These are phyloP conservation scores for Fusarium incarnatum DNA, from an alignment of 2,329 filamentous ascomycete species.

Conservation along the genomic window DNA sequence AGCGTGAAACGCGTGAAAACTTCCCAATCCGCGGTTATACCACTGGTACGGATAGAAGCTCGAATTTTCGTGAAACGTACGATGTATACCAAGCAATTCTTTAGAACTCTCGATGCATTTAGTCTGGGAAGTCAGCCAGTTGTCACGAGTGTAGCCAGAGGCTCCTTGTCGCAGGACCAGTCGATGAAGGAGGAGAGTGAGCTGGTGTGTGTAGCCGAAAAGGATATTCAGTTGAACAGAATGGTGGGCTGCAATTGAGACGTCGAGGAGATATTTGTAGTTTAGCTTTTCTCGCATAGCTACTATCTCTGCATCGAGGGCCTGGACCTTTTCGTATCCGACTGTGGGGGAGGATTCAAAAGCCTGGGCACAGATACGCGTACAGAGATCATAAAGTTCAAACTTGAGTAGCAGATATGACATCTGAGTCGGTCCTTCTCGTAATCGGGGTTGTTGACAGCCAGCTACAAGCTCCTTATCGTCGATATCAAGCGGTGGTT, in stretches of 20 bases:
- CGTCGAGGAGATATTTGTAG: constrained; percentile 8
- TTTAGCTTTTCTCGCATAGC: background rate
- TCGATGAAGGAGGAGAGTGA: constrained; percentile 23
- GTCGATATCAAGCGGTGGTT: background rate
- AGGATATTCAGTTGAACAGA: constrained; percentile 28
- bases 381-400: background rate
- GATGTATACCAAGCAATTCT: background rate
- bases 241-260: constrained; percentile 1
- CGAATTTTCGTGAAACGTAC: background rate
- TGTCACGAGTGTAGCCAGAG: background rate
- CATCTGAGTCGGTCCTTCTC: constrained; percentile 1
- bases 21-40: constrained; percentile 27
- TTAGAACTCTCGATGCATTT: constrained; percentile 2
- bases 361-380: background rate
- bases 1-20: constrained; percentile 30
- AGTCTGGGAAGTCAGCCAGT: background rate
- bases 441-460: background rate
- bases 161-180: constrained; percentile 12
- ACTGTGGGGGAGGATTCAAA: background rate
- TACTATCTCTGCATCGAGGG: constrained; percentile 3
- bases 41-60: constrained; percentile 22
- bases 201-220: constrained; percentile 29
- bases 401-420: constrained; percentile 5
- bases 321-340: background rate
- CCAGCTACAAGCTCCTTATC: background rate